Percentiles rank a stretch among this genome's conserved stretches.
These are phyloP conservation scores for Termitomyces sp. DNA, from an alignment of 768 basidiomycete species.

Conservation along the genomic window DNA sequence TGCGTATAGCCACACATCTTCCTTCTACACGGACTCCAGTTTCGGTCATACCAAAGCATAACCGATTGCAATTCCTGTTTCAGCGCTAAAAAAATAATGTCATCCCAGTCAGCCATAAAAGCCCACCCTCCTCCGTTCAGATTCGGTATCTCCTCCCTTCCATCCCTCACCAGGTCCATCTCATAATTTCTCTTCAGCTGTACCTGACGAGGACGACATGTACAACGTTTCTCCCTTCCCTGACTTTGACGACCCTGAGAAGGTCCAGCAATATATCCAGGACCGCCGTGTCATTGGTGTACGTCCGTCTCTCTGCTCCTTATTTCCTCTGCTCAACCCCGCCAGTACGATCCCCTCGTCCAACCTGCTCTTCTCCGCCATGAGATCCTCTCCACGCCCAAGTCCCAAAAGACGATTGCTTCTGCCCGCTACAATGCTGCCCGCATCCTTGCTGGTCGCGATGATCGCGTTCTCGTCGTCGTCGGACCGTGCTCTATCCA, in stretches of 20 bases:
- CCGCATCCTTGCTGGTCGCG: constrained; percentile 74
- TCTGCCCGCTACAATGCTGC: constrained; percentile 75
- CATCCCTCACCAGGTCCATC: constrained; percentile 15
- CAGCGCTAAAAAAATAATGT: not conserved
- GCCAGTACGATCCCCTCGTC: constrained; percentile 91
- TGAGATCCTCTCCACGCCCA: constrained; percentile 65
- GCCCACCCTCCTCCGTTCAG: constrained; percentile 18
- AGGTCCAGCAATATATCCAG: constrained; percentile 69
- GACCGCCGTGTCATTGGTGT: constrained; percentile 79
- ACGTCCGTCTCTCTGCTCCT: constrained; percentile 23
- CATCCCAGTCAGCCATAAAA: constrained; percentile 15
- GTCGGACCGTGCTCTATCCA: constrained; percentile 98
- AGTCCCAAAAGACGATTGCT: constrained; percentile 72
- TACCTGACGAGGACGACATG: constrained; percentile 36
- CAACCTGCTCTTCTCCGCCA: constrained; percentile 88
- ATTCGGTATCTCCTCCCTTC: constrained; percentile 26
- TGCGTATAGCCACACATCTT: not conserved
- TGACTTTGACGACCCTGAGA: constrained; percentile 54
- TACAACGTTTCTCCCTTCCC: constrained; percentile 58
- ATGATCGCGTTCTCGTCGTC: constrained; percentile 83
- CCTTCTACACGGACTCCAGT: constrained; percentile 3
- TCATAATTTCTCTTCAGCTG: constrained; percentile 24
- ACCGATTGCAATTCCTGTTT: too few relatives aligned
- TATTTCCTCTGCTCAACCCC: constrained; percentile 9
- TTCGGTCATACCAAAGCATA: not conserved